Evolutionary conservation across 768 basidiomycete species (phyloP).

Genomic region (Dendrothele bispora): DNA sequence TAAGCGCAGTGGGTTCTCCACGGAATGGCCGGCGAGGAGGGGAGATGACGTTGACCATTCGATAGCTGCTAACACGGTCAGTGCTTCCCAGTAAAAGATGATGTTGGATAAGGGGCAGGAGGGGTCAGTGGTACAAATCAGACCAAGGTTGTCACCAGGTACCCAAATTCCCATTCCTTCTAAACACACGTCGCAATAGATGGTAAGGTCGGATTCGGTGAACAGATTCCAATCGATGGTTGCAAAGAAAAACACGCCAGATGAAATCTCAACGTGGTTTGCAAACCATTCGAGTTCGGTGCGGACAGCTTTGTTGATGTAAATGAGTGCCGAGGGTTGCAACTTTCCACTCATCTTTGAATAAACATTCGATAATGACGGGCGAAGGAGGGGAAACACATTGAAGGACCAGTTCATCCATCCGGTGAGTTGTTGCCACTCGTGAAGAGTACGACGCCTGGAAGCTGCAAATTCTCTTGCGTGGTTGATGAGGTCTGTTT

Average conservation of each 20-base stretch:
- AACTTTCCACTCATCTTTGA: slow-evolving; percentile 21
- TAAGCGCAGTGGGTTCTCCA: slow-evolving; percentile 3
- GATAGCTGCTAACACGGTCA: slow-evolving; percentile 21
- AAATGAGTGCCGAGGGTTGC: slow-evolving; percentile 5
- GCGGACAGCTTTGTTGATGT: slow-evolving; percentile 12
- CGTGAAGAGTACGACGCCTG: slow-evolving; percentile 8
- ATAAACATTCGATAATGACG: slow-evolving; percentile 20
- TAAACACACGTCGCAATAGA: slow-evolving; percentile 4
- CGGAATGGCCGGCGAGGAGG: background rate
- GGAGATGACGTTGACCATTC: background rate
- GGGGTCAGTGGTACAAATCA: slow-evolving; percentile 7
- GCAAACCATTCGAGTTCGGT: slow-evolving; percentile 20
- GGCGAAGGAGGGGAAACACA: slow-evolving; percentile 21
- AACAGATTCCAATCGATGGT: slow-evolving; percentile 14
- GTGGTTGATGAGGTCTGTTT: slow-evolving; percentile 8
- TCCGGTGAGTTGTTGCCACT: slow-evolving; percentile 19
- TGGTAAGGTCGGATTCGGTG: background rate
- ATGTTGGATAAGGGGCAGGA: slow-evolving; percentile 8
- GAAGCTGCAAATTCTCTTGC: slow-evolving; percentile 12
- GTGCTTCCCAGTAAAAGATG: slow-evolving; percentile 25
- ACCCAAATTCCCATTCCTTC: slow-evolving; percentile 10
- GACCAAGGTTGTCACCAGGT: background rate
- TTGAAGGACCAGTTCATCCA: slow-evolving; percentile 27
- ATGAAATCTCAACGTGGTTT: slow-evolving; percentile 10
- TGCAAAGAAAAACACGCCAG: slow-evolving; percentile 13